These are phyloP conservation scores for Nemophila menziesii DNA, from an alignment of 257 asterid genomes.

Conservation along the genomic window DNA sequence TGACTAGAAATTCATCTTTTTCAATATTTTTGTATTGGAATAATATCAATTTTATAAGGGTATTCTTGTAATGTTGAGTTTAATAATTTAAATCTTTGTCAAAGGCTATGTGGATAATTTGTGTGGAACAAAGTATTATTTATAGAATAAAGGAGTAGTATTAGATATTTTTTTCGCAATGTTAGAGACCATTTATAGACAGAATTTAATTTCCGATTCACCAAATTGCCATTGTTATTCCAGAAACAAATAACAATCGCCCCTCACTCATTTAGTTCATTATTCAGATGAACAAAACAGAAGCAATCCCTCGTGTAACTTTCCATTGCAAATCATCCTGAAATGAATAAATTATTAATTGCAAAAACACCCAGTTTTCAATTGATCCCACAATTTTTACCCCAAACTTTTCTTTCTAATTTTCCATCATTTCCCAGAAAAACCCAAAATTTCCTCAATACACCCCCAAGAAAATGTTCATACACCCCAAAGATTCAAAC, in stretches of 20 bases:
- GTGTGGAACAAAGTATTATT: no score
- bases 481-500: slow-evolving; percentile 17
- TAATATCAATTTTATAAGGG: no score
- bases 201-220: not conserved
- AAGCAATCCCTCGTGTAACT: not conserved
- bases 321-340: slow-evolving; percentile 1
- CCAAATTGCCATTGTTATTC: not conserved
- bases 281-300: not conserved
- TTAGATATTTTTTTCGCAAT: no score
- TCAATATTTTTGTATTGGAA: no score
- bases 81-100: no score
- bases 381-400: slow-evolving; percentile 11
- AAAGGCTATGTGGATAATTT: no score
- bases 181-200: not conserved
- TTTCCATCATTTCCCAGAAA: slow-evolving; percentile 14
- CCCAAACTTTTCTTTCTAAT: slow-evolving; percentile 11
- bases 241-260: not conserved
- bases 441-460: slow-evolving; percentile 18
- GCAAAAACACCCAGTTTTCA: slow-evolving; percentile 22
- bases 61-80: no score
- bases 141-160: no score
- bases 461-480: slow-evolving; percentile 15
- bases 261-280: no score
- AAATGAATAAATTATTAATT: slow-evolving; percentile 38
- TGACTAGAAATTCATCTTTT: no score